Base-by-base conservation (phyloP, 352 stramenopile genomes). In the Globisporangium ultimum region DNA sequence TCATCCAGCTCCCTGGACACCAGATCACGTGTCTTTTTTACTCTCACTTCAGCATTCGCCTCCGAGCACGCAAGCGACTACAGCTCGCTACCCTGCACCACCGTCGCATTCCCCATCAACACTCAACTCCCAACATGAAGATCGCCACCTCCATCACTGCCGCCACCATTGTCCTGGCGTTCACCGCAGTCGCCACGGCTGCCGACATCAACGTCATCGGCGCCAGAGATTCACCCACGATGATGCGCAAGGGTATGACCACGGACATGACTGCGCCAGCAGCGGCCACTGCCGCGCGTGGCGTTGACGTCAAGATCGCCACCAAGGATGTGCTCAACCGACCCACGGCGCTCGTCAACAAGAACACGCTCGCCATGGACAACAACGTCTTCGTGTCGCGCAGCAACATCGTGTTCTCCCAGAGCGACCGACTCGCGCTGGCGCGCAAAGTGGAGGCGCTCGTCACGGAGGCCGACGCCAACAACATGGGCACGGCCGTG, bases 281-380 rank as follows among this genome's bases (percentile, higher is more conserved):
- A n/a, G n/a, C n/a, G n/a, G n/a, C n/a, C n/a, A n/a, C n/a, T n/a
- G 24, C 5, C 17, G 48, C 48, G 48, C 32, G 48, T 53, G 32
- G 24, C 22, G 48, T 42, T 9, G 32, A 46, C 28, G 22, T 48
- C 43, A 51, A 47, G 8, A n/a, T 69, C 42, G 67, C 56, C 2
- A 34, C 61, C 13, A 55, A 63, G 18, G 57, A 69, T 54, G 43
- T 66, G 1, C 64, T 75, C 17, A 64, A 71, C 57, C 43, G 47
- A 24, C 47, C 67, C 32, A 75, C 64, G 2, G 64, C 20, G 1
- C 48, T 75, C 48, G 21, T 75, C 48, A 75, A 75, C 67, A 75
- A 75, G 64, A 75, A 75, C 63, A 70, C 63, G 49, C 34, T 70
- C 24, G 64, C 64, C 42, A 63, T 52, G 48, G 54, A 75, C 60